Evolutionary conservation across 2,329 filamentous ascomycete species (phyloP), one percentile per base, ranked within the genome.

Genomic region (Aaosphaeria pasadenensis): DNA sequence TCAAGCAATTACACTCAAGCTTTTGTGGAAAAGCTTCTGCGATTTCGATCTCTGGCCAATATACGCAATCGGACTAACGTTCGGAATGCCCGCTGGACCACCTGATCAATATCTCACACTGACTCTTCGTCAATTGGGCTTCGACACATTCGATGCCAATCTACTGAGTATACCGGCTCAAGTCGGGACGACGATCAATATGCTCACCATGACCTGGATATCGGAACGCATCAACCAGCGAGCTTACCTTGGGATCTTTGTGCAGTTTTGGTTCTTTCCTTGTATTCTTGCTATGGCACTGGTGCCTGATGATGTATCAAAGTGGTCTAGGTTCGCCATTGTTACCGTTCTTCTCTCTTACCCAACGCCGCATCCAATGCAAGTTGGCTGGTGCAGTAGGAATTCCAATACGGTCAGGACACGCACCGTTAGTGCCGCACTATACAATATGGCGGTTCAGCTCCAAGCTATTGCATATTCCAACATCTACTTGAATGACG

Each of bases 71-170:
- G 64, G 64, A 1, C 52, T 66, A 77, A 2, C 85, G 1, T 85
- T 66, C 70, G 54, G 61, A 30, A 58, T 61, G 11, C 48, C 51
- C 5, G 54, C 56, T 2, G 36, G 55, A 5, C 58, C 62, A 3
- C 55, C 59, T 1, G 13, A 28, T 0, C 60, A 46, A 13, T 66
- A 66, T 42, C 72, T 87, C 5, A 83, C 84, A 0, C 74, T 85
- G 5, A 81, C 78, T 1, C 72, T 87, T 5, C 76, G 77, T 40
- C 69, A 72, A 1, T 70, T 86, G 0, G 84, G 84, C 0, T 87
- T 86, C 66, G 74, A 74, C 50, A 82, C 79, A 2, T 84, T 88
- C 63, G 69, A 81, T 17, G 76, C 82, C 1, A 88, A 86, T 58
- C 62, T 88, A 33, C 74, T 88, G 6, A 77, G 79, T 1, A 86